Conservation (phyloP, 495 filamentous ascomycete genomes). For the Hyaloscypha bicolor region DNA sequence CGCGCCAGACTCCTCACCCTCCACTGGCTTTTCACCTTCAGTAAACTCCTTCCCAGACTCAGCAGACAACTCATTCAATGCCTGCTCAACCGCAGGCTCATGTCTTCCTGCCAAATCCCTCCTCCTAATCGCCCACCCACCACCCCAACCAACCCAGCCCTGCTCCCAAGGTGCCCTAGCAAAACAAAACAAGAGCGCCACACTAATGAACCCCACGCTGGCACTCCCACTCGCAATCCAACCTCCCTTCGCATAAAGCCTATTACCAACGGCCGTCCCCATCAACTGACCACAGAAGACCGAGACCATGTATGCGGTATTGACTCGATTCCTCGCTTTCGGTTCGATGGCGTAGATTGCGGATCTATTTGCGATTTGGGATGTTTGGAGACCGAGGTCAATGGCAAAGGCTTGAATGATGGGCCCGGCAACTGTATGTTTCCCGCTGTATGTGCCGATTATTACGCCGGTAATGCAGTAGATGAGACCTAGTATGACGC, state of each 20-base stretch:
- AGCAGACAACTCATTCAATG: constrained; percentile 18
- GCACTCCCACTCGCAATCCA: constrained; percentile 71
- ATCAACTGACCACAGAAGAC: constrained; percentile 76
- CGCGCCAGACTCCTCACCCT: not conserved
- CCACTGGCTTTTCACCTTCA: constrained; percentile 1
- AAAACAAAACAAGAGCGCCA: constrained; percentile 59
- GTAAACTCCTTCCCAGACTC: not conserved
- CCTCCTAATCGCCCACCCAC: constrained; percentile 59
- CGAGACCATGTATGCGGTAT: constrained; percentile 81
- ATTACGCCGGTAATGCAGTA: constrained; percentile 63
- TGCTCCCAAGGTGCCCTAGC: constrained; percentile 68
- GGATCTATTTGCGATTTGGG: constrained; percentile 73
- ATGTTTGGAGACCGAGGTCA: constrained; percentile 74
- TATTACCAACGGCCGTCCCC: constrained; percentile 73
- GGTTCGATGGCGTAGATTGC: constrained; percentile 74
- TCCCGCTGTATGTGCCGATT: constrained; percentile 70
- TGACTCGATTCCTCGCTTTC: constrained; percentile 72
- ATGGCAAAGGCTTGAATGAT: constrained; percentile 72
- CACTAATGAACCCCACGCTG: constrained; percentile 66
- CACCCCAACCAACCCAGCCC: constrained; percentile 76
- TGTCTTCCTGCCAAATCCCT: constrained; percentile 22
- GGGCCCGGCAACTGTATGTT: constrained; percentile 68
- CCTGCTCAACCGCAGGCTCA: constrained; percentile 30
- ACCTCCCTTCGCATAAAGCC: constrained; percentile 66
- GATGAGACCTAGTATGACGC: constrained; percentile 61